Conservation (phyloP, 2,329 filamentous ascomycete genomes). For the Alternaria solani region DNA sequence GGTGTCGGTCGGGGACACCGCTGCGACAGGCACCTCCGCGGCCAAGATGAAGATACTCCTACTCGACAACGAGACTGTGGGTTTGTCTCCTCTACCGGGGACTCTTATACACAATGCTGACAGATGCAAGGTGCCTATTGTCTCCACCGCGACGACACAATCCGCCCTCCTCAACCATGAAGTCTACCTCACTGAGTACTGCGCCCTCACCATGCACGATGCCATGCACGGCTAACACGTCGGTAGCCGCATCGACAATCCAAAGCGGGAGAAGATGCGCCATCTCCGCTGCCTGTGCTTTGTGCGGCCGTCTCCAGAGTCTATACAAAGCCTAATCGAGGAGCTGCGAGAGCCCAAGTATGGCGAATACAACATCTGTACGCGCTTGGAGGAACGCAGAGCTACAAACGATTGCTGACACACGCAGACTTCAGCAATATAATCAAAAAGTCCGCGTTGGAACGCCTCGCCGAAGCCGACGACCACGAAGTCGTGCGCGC, state of each 20-base stretch:
- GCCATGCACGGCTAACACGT: conserved; percentile 30
- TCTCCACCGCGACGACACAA: conserved; percentile 95
- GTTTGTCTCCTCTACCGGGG: conserved; percentile 55
- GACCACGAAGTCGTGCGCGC: conserved; percentile 95
- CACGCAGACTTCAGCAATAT: conserved; percentile 87
- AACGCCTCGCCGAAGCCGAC: conserved; percentile 93
- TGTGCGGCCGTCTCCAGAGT: conserved; percentile 88
- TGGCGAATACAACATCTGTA: conserved; percentile 91
- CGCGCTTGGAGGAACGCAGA: conserved; percentile 9
- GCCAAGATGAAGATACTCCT: conserved; percentile 98
- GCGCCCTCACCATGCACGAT: conserved; percentile 13
- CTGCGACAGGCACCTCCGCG: conserved; percentile 70
- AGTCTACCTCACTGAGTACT: conserved; percentile 89
- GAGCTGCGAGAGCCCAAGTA: conserved; percentile 96
- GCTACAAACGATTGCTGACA: conserved; percentile 28
- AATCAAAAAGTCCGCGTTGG: conserved; percentile 92
- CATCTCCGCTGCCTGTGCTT: conserved; percentile 94
- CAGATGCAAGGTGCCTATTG: conserved; percentile 73
- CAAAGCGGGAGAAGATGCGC: conserved; percentile 93
- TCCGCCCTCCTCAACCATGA: conserved; percentile 94
- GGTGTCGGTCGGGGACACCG: conserved; percentile 81
- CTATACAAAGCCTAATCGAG: conserved; percentile 92
- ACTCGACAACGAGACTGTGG: conserved; percentile 87
- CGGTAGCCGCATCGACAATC: conserved; percentile 79
- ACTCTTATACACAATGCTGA: conserved; percentile 22